phyloP scores from a whole-genome alignment of 768 basidiomycete genomes.

The Mycena kentingensis region DNA sequence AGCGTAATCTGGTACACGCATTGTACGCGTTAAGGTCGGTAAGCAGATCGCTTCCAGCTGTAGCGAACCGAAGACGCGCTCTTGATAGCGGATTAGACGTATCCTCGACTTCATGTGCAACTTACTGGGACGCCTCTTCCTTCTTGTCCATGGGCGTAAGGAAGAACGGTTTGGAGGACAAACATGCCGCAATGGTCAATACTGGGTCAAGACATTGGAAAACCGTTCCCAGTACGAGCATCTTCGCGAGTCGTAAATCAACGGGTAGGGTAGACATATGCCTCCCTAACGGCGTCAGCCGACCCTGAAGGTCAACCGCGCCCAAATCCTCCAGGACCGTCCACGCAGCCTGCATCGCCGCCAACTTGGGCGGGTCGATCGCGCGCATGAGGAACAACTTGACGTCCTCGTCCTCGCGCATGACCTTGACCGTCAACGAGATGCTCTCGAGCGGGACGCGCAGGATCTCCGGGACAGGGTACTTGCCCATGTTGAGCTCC shows the following conservation, averaged over 20 bases:
- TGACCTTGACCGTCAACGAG: conserved; percentile 79
- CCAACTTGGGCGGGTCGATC: conserved; percentile 79
- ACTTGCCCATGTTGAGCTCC: conserved; percentile 66
- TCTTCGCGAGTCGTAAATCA: conserved; percentile 89
- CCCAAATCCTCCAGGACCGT: conserved; percentile 72
- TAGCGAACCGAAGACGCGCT: conserved; percentile 69
- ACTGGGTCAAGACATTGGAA: conserved; percentile 84
- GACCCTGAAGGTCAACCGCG: conserved; percentile 64
- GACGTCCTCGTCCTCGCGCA: conserved; percentile 75
- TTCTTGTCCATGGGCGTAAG: conserved; percentile 78
- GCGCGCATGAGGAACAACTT: conserved; percentile 73
- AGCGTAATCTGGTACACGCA: conserved; percentile 53
- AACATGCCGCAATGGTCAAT: conserved; percentile 75
- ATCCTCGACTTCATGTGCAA: neutral
- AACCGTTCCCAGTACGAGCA: conserved; percentile 83
- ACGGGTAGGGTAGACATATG: conserved; percentile 86
- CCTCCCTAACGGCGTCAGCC: conserved; percentile 78
- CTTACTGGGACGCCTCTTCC: conserved; percentile 75
- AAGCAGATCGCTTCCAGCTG: conserved; percentile 79
- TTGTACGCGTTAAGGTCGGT: conserved; percentile 81
- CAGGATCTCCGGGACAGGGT: conserved; percentile 85
- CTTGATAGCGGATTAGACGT: conserved; percentile 38
- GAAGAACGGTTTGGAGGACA: conserved; percentile 91
- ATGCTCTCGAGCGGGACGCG: conserved; percentile 85
- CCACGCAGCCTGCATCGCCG: conserved; percentile 79